A percentile compares a stretch with the other conserved stretches of the same genome.
Conservation (phyloP, 1,139 yeast species). For the Taphrina betulina region DNA sequence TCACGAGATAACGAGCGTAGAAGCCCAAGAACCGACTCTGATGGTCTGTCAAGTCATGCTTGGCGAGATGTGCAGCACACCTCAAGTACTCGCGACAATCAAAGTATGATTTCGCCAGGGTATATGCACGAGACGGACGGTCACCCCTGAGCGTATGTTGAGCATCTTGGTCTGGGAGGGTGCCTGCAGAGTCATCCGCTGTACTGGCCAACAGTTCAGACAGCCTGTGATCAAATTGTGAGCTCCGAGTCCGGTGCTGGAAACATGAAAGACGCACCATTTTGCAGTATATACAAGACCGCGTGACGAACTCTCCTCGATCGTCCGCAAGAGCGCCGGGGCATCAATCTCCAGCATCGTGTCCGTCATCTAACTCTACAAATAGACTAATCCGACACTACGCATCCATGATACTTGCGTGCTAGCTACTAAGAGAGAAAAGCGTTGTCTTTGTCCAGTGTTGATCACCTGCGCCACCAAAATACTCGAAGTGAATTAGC, state of each 20-base stretch:
- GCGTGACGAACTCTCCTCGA: neutral
- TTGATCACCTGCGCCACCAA: too few species aligned
- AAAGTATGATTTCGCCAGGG: constrained; percentile 71
- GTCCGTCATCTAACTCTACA: too few species aligned
- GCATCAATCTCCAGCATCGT: neutral
- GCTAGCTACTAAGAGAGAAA: too few species aligned
- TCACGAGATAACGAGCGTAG: constrained; percentile 47
- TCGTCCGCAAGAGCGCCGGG: neutral
- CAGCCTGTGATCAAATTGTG: too few species aligned
- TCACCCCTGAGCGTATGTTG: too few species aligned
- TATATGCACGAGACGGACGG: too few species aligned
- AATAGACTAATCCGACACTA: too few species aligned
- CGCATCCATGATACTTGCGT: too few species aligned
- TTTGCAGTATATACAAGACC: constrained; percentile 6
- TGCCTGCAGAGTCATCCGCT: neutral
- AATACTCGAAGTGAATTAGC: too few species aligned
- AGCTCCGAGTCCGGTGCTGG: too few species aligned
- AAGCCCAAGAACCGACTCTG: constrained; percentile 1
- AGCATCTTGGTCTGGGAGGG: neutral
- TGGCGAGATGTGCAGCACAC: constrained; percentile 52
- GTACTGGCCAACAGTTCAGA: neutral
- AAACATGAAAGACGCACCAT: too few species aligned
- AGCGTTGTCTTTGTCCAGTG: too few species aligned
- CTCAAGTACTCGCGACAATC: constrained; percentile 84
- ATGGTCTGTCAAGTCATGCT: neutral